Evolutionary conservation across 805 yeast genomes (phyloP), one percentile per base, ranked within the genome.

Genomic region (Sugiyamaella qingdaonensis): DNA sequence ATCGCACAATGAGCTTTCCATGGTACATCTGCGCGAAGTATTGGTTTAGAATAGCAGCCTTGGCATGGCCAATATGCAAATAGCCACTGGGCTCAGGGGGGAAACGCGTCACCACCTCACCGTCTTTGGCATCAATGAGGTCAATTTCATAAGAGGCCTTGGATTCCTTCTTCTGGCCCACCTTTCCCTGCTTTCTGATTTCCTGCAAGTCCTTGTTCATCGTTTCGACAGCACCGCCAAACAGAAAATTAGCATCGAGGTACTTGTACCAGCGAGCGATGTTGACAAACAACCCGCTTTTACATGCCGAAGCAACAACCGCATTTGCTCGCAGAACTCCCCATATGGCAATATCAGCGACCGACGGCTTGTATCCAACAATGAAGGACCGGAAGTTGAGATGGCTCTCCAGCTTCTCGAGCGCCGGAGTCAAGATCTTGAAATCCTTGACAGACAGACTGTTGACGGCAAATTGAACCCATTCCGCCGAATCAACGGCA

Each of bases 71-170:
- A 73, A 94, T 94, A 74, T 94, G 99, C 73, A 94, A 80, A 73
- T 91, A 94, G 75, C 99, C 99, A 74, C 96, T 88, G 56, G 99
- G 99, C 77, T 94, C 99, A 60, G 99, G 99, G 49, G 96, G 99
- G 83, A 94, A 94, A 75, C 99, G 86, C 51, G 99, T 95, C 51
- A 95, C 98, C 54, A 94, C 99, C 73, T 91, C 77, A 60, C 99
- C 99, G 54, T 86, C 83, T 65, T 80, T 83, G 54, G 99, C 99
- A 68, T 84, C 95, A 55, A 86, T 87, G 61, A 94, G 81, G 65
- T 88, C 94, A 65, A 94, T 94, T 69, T 91, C 97, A 62, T 86
- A 94, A 71, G 86, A 91, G 58, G 99, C 98, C 75, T 89, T 88
- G 78, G 89, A 95, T 72, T 88, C 94, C 73, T 89, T 90, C 75